Evolutionary conservation across 2,329 filamentous ascomycete species (phyloP), one percentile per base, ranked within the genome.

Genomic region (Scedosporium aurantiacum): DNA sequence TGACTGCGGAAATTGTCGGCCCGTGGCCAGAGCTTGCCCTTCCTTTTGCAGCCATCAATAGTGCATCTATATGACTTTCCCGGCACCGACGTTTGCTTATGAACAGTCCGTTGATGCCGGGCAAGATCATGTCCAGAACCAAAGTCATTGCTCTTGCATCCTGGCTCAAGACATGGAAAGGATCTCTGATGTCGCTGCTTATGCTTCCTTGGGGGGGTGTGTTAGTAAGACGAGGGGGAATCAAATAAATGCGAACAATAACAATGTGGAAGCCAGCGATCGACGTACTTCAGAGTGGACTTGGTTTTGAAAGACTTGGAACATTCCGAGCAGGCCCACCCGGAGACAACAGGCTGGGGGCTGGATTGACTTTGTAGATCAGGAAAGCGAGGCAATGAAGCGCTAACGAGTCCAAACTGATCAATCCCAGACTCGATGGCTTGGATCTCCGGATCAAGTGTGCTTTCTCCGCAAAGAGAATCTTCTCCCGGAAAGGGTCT

Each of bases 1-100:
- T 97, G 92, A 41, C 87, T 84, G 63, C 86, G 86, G 71, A 96
- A 96, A 68, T 97, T 97, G 72, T 97, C 92, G 58, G 86, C 78
- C 23, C 92, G 83, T 0, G 88, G 87, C 90, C 90, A 96, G 41
- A 80, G 75, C 70, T 95, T 96, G 1, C 76, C 2, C 47, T 45
- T 60, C 25, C 76, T 81, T 25, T 74, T 77, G 67, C 88, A 91
- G 16, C 74, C 68, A 5, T 73, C 72, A 5, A 82, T 74, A 58
- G 78, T 78, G 69, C 89, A 94, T 61, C 78, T 80, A 65, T 81
- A 90, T 45, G 77, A 77, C 63, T 80, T 80, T 54, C 75, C 77
- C 0, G 74, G 75, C 7, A 78, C 78, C 1, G 76, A 63, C 72
- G 75, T 23, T 16, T 45, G 43, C 67, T 75, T 67, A 70, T 96